Percentiles rank a stretch among this genome's conserved stretches.
These are phyloP conservation scores for Pleurostoma richardsiae DNA, from an alignment of 2,329 filamentous ascomycete genomes.

Conservation along the genomic window DNA sequence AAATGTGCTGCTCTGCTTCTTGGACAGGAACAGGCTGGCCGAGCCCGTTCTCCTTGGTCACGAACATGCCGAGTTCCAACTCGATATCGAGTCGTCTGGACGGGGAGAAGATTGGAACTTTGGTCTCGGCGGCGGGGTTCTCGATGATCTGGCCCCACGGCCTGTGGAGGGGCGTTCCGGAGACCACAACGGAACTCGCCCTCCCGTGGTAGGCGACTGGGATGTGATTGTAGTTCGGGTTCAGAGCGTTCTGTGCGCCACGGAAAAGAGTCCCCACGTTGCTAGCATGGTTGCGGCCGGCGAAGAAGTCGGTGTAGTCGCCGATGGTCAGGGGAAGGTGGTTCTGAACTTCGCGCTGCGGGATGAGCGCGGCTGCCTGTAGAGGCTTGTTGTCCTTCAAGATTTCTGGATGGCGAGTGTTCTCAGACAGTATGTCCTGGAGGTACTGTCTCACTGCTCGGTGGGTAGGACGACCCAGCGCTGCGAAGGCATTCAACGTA, in stretches of 20 bases:
- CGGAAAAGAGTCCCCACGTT: conserved; percentile 67
- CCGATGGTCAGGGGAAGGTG: conserved; percentile 74
- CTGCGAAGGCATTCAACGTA: conserved; percentile 66
- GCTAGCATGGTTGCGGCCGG: conserved; percentile 73
- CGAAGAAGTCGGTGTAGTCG: conserved; percentile 84
- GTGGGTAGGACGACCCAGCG: conserved; percentile 64
- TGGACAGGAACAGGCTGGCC: conserved; percentile 62
- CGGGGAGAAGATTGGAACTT: conserved; percentile 53
- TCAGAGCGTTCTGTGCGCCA: conserved; percentile 66
- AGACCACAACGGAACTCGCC: conserved; percentile 69
- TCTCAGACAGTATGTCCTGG: conserved; percentile 50
- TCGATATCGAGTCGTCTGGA: conserved; percentile 67
- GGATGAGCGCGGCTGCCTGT: conserved; percentile 19
- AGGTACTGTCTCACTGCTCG: conserved; percentile 67
- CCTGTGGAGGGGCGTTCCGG: conserved; percentile 65
- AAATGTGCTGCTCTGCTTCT: conserved; percentile 66
- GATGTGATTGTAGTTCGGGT: conserved; percentile 76
- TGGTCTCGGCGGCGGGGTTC: conserved; percentile 35
- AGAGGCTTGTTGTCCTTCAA: conserved; percentile 30
- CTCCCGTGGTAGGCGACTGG: conserved; percentile 80
- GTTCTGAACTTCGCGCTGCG: conserved; percentile 45
- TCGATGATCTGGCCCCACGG: conserved; percentile 68
- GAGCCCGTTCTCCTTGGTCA: conserved; percentile 60
- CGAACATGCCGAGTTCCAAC: conserved; percentile 71
- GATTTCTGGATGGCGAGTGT: conserved; percentile 35